phyloP scores from a whole-genome alignment of 73 alveolate genomes.

The Paramecium sexaurelia region DNA sequence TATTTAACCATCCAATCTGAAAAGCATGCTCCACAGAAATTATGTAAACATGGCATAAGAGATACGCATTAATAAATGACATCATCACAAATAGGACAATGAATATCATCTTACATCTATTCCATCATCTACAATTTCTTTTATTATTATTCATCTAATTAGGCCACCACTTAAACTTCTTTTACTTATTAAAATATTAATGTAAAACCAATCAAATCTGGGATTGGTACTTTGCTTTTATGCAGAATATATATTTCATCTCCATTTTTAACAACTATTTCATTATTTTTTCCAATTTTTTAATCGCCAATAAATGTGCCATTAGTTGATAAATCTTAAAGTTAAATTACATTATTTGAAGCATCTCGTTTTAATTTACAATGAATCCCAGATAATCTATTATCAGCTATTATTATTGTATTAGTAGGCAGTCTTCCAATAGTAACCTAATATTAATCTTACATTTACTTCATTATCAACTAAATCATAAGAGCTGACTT shows the following conservation, averaged over 20 bases:
- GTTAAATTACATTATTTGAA: neutral
- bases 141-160: constrained; percentile 43
- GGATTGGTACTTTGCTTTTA: constrained; percentile 56
- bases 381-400: constrained; percentile 59
- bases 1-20: constrained; percentile 82
- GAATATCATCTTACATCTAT: constrained; percentile 73
- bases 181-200: constrained; percentile 10
- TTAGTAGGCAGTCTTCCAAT: constrained; percentile 63
- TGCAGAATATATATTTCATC: constrained; percentile 66
- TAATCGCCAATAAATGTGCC: constrained; percentile 61
- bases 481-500: neutral
- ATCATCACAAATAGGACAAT: constrained; percentile 83
- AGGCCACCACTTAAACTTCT: constrained; percentile 15
- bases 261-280: constrained; percentile 13
- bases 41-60: constrained; percentile 89
- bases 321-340: constrained; percentile 59
- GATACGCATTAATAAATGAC: constrained; percentile 83
- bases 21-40: constrained; percentile 92
- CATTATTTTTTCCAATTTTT: constrained; percentile 59
- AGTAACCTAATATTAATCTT: neutral
- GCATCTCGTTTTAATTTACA: constrained; percentile 40
- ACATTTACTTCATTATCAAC: neutral
- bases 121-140: constrained; percentile 28
- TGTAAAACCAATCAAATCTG: constrained; percentile 63
- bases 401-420: constrained; percentile 28